Conservation (phyloP, 352 stramenopile genomes). For the Thalassiosira tumida region DNA sequence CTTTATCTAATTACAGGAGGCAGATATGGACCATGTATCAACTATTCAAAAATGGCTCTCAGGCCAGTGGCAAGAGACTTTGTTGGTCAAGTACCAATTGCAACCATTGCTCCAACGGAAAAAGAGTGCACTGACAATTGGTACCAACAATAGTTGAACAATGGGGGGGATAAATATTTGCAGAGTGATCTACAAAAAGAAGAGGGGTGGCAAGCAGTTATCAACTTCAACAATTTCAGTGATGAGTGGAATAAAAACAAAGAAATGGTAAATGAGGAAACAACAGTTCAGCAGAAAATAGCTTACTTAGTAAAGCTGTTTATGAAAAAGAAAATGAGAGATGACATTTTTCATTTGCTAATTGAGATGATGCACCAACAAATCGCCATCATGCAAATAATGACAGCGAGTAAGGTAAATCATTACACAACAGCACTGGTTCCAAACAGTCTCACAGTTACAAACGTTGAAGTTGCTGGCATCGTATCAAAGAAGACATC, state of each 20-base stretch:
- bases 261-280: neutral
- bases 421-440: neutral
- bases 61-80: neutral
- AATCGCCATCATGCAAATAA: too few relatives aligned
- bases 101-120: neutral
- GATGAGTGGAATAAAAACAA: neutral
- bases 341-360: too few relatives aligned
- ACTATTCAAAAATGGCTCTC: neutral
- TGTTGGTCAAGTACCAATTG: too few relatives aligned
- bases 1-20: too few relatives aligned
- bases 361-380: neutral
- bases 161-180: neutral
- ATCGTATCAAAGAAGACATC: neutral
- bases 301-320: neutral
- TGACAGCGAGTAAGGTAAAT: neutral
- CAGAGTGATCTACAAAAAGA: neutral
- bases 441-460: neutral
- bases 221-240: neutral
- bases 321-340: neutral
- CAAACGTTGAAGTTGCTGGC: neutral
- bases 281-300: neutral
- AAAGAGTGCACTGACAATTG: neutral
- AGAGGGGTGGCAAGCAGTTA: neutral
- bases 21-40: too few relatives aligned
- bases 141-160: conserved; percentile 2